These are phyloP conservation scores for Crotalaria pallida DNA, from an alignment of 306 rosid species.

Conservation along the genomic window DNA sequence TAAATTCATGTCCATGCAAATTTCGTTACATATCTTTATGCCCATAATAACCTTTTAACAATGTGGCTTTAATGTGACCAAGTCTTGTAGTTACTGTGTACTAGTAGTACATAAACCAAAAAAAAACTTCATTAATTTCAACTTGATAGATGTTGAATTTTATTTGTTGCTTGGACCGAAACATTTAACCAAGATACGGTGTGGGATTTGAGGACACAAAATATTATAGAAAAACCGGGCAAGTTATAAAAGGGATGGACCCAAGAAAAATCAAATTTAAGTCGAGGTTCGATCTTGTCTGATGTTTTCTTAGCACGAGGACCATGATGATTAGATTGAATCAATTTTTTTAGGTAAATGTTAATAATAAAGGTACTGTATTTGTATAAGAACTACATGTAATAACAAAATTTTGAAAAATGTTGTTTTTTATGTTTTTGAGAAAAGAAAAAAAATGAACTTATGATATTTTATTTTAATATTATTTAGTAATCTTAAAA, in stretches of 20 bases:
- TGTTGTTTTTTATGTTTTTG: too few species aligned
- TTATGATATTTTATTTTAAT: too few species aligned
- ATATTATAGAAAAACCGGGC: slow-evolving; percentile 10
- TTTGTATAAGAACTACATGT: too few species aligned
- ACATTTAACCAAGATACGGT: slow-evolving; percentile 29
- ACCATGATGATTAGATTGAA: slow-evolving; percentile 34
- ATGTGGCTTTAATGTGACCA: background rate
- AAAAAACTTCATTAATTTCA: background rate
- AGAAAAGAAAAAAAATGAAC: too few species aligned
- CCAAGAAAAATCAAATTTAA: slow-evolving; percentile 30
- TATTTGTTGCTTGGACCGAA: slow-evolving; percentile 37
- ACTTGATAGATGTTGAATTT: background rate
- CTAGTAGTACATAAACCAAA: background rate
- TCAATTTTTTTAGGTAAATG: too few species aligned
- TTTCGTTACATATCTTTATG: background rate
- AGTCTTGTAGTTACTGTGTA: background rate
- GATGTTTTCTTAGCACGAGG: slow-evolving; percentile 58
- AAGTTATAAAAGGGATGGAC: slow-evolving; percentile 24
- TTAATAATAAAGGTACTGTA: too few species aligned
- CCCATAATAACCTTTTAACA: background rate
- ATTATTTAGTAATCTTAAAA: too few species aligned
- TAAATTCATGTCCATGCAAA: too few species aligned
- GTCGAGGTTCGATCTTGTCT: slow-evolving; percentile 38
- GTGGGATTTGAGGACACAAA: slow-evolving; percentile 46
- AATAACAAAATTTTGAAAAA: too few species aligned